Evolutionary conservation across 176 grass and related monocot species (phyloP).

Genomic region (Neostapfia colusana): DNA sequence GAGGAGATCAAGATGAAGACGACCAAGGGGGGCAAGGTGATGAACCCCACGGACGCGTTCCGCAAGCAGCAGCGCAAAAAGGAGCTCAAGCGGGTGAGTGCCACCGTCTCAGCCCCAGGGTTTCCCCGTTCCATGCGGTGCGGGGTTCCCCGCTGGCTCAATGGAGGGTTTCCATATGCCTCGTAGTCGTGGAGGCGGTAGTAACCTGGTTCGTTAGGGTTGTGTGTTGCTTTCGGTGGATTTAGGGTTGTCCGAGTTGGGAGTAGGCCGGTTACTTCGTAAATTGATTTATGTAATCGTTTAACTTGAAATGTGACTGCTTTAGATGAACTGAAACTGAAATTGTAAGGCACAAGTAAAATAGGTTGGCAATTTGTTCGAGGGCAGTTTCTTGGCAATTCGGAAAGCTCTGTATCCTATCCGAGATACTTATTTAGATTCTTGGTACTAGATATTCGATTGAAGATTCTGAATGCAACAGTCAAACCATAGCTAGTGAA

Average conservation of each 20-base stretch:
- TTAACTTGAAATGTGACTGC: constrained; percentile 7
- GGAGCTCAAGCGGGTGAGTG: constrained; percentile 90
- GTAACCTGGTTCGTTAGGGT: neutral
- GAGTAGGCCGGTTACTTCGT: neutral
- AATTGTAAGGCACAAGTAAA: neutral
- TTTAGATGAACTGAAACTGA: neutral
- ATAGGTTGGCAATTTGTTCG: neutral
- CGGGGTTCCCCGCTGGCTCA: neutral
- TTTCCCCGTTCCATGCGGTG: neutral
- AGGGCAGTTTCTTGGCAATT: neutral
- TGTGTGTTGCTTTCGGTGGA: neutral
- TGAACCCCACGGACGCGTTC: constrained; percentile 96
- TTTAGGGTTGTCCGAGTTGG: constrained; percentile 21
- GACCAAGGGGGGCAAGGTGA: constrained; percentile 94
- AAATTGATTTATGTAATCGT: neutral
- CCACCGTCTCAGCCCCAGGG: constrained; percentile 34
- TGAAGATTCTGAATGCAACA: neutral
- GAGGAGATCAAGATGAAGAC: constrained; percentile 76
- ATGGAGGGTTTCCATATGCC: neutral
- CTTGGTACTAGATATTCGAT: neutral
- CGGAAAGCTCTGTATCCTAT: constrained; percentile 8
- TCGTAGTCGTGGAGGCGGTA: neutral
- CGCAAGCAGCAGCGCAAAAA: constrained; percentile 95
- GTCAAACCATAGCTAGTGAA: neutral
- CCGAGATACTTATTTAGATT: constrained; percentile 10